Conservation (phyloP, 2,329 filamentous ascomycete species). For the Dendryphion nanum region DNA sequence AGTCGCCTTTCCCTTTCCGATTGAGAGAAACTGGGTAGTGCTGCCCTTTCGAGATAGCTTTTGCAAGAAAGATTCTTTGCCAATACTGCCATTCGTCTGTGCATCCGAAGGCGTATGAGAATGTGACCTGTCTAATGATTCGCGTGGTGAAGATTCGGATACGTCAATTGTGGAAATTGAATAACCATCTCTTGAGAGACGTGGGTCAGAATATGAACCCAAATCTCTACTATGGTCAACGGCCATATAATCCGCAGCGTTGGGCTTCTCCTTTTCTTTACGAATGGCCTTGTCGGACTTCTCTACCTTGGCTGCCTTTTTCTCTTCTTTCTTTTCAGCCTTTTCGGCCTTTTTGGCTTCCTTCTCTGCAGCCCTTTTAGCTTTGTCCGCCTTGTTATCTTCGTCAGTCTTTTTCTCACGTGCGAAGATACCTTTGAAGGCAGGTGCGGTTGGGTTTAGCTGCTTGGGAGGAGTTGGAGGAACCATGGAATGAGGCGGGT, state of each 20-base stretch:
- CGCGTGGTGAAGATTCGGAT: slow-evolving; percentile 37
- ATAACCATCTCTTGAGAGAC: slow-evolving; percentile 43
- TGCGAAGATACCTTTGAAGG: slow-evolving; percentile 71
- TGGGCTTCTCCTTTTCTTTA: slow-evolving; percentile 33
- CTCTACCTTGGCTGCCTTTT: slow-evolving; percentile 38
- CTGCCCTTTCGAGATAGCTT: slow-evolving; percentile 50
- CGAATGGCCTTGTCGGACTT: slow-evolving; percentile 31
- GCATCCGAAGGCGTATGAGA: slow-evolving; percentile 38
- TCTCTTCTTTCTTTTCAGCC: slow-evolving; percentile 29
- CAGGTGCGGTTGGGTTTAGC: slow-evolving; percentile 85
- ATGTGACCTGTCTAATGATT: slow-evolving; percentile 40
- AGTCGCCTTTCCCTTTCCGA: slow-evolving; percentile 37
- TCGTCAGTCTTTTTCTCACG: slow-evolving; percentile 31
- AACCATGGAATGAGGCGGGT: slow-evolving; percentile 30
- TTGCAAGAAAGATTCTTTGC: slow-evolving; percentile 50
- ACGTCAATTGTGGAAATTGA: slow-evolving; percentile 43
- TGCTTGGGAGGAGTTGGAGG: slow-evolving; percentile 51
- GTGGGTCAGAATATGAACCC: slow-evolving; percentile 26
- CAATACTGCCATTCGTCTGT: slow-evolving; percentile 22
- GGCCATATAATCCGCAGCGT: slow-evolving; percentile 21
- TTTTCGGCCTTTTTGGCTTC: slow-evolving; percentile 32
- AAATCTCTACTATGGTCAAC: slow-evolving; percentile 25
- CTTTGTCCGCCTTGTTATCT: slow-evolving; percentile 29
- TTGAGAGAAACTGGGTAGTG: slow-evolving; percentile 45
- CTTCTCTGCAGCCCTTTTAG: slow-evolving; percentile 38